Evolutionary conservation across 345 rosid genomes (phyloP).

Genomic region (Hypericum androsaemum): DNA sequence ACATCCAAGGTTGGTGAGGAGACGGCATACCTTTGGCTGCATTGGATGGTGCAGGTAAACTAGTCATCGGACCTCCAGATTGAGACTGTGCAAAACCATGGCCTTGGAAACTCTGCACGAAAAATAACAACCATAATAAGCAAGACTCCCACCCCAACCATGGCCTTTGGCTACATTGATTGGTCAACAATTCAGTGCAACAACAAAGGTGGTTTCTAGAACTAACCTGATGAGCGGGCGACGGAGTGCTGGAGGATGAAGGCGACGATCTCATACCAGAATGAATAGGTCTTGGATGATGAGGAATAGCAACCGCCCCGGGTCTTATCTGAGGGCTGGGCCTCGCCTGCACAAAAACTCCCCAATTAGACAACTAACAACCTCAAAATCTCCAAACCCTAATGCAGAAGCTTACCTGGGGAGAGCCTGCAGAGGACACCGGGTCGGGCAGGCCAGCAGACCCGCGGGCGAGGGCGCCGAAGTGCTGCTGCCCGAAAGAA

Average conservation of each 20-base stretch:
- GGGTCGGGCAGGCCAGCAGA: too few relatives aligned
- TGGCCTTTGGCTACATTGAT: background rate
- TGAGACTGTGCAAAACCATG: conserved; percentile 57
- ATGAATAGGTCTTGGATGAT: conserved; percentile 69
- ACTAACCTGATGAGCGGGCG: conserved; percentile 59
- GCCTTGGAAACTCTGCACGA: conserved; percentile 60
- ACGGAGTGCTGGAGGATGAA: conserved; percentile 39
- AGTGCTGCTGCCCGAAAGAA: too few relatives aligned
- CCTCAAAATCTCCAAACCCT: too few relatives aligned
- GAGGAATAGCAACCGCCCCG: conserved; percentile 51
- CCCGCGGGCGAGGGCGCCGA: too few relatives aligned
- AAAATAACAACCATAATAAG: background rate
- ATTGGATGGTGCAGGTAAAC: conserved; percentile 41
- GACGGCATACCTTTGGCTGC: conserved; percentile 47
- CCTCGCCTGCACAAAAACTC: conserved; percentile 36
- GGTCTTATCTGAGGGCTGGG: conserved; percentile 62
- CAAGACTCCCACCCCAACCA: background rate
- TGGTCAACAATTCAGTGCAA: background rate
- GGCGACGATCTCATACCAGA: conserved; percentile 50
- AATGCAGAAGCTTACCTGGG: too few relatives aligned
- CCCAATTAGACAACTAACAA: background rate
- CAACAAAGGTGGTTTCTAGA: background rate
- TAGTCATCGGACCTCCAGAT: conserved; percentile 37
- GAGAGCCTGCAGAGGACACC: too few relatives aligned
- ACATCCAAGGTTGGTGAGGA: conserved; percentile 70